Evolutionary conservation across 345 rosid species (phyloP), one percentile per base, ranked within the genome.

Genomic region (Lepidium didymum): DNA sequence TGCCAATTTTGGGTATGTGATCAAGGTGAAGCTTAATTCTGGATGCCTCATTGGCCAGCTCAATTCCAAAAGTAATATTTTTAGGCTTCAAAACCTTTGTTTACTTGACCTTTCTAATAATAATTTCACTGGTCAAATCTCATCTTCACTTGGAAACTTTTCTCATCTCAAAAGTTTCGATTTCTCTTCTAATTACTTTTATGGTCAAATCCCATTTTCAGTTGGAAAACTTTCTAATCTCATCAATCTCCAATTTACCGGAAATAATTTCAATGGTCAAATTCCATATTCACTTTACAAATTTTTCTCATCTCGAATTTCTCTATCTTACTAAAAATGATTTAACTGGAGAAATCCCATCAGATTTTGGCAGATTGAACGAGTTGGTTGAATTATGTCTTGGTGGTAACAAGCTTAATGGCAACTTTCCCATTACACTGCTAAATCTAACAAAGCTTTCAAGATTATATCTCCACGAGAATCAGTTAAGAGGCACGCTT

Each of bases 81-180:
- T 10, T 44, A 25, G 19, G n/a, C 67, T 62, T 10, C 54, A 6
- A 65, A 45, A 16, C 68, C 69, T 4, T 37, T 67, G n/a, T 46
- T 19, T 10, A 0, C 51, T 50, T 35, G n/a, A 54, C 2, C 42
- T 78, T 19, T 77, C 84, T 1, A 12, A 47, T 51, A 80, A 80
- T 44, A 18, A 14, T 4, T 78, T 83, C 5, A 15, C 0, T 4
- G 61, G 64, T 40, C 4, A 15, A 33, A 54, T 54, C 19, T 37
- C 25, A 34, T 55, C 42, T 10, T 55, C 25, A 16, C 10, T 34
- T 34, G 13, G 0, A 31, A 14, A 3, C 1, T n/a, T 54, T 10
- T 14, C 23, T 15, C 0, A 10, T 9, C 58, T 54, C n/a, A 15
- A 4, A n/a, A 8, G 5, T 54, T 8, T 54, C 0, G n/a, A 33